phyloP scores from a whole-genome alignment of 148 eudicot species.

The Rhododendron molle region DNA sequence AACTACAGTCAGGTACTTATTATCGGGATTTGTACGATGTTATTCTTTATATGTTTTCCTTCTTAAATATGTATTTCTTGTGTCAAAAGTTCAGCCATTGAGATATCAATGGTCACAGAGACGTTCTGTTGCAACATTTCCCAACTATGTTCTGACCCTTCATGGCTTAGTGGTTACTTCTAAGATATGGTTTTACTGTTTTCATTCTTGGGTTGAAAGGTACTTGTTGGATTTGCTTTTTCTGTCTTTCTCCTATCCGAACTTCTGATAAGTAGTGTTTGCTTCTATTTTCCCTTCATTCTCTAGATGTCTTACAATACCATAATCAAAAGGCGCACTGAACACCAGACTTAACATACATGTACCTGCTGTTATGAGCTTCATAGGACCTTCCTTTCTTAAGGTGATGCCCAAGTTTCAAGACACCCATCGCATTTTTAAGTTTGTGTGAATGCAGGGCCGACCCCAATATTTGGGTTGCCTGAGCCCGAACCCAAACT shows the following conservation, averaged over 20 bases:
- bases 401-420: neutral
- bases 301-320: neutral
- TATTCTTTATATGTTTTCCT: neutral
- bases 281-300: neutral
- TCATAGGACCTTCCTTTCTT: neutral
- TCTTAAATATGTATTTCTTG: neutral
- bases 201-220: neutral
- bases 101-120: neutral
- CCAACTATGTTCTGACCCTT: neutral
- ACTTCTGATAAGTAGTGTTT: neutral
- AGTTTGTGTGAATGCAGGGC: neutral
- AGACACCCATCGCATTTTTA: neutral
- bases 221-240: neutral
- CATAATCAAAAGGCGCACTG: neutral
- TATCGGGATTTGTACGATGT: neutral
- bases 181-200: neutral
- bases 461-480: no score
- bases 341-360: neutral
- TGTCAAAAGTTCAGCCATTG: neutral
- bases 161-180: neutral
- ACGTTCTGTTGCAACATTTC: neutral
- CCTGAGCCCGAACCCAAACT: no score
- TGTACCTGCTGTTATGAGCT: neutral
- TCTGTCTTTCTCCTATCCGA: neutral
- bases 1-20: conserved; percentile 70